Evolutionary conservation across 441 rosid genomes (phyloP), one percentile per base, ranked within the genome.

Genomic region (Erodium chrysanthum): DNA sequence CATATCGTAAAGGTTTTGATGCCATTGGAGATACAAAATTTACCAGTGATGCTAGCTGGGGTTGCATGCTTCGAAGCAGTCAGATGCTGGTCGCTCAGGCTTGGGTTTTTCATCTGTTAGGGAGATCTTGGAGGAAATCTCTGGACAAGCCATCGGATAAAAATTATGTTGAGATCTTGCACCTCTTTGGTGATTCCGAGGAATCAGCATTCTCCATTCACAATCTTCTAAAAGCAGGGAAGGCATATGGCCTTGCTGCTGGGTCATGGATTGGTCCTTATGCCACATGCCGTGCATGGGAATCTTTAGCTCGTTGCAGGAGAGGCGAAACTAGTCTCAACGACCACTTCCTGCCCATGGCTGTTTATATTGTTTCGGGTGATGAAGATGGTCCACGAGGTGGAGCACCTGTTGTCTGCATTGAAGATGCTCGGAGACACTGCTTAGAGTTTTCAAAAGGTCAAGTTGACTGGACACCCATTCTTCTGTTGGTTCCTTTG

Each of bases 181-280:
- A 83, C 61, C 87, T 79, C 66, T 91, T 91, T 82, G 91, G 92
- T 71, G 98, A 93, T 75, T 83, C 91, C 0, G 83, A 80, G 76
- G 75, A 75, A 62, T 83, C 90, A 2, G 73, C 83, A n/a, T 89
- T 93, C 78, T 93, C 97, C 48, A 82, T 91, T 70, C 98, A 91
- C 82, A 89, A 85, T 84, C 96, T 93, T 75, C 78, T 93, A 69
- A 75, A 64, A 71, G 88, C 88, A 70, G 98, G 97, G 68, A 80
- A 84, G 76, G 58, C 78, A 21, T 90, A 93, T 78, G 89, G 92
- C 75, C 98, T 93, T 64, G 95, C 96, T 59, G 92, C 91, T 75
- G 98, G 98, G 66, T 90, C 97, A 79, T 93, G 98, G 98, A 86
- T 92, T 40, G 97, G 98, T 33, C 98, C 98, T 46, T 93, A 93